Percentiles rank a stretch among this genome's conserved stretches.
phyloP scores from a whole-genome alignment of 73 alveolate species.

The Tetrahymena malaccensis region DNA sequence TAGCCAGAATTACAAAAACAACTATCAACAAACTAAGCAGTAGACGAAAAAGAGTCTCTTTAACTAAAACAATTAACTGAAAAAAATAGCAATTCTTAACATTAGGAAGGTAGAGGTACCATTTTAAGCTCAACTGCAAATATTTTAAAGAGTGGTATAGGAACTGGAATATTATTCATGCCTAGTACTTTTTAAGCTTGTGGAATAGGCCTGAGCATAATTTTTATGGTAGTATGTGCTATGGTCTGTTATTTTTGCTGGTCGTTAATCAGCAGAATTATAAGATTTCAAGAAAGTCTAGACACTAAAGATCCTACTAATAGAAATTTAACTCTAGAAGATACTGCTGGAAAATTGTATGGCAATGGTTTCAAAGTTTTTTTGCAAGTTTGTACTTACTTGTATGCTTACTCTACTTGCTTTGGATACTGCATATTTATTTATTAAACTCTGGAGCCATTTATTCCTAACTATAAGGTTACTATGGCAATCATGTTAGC shows the following conservation, averaged over 20 bases:
- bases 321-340: background rate
- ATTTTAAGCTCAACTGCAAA: background rate
- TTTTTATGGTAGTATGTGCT: background rate
- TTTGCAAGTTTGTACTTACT: background rate
- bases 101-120: background rate
- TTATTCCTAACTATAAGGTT: background rate
- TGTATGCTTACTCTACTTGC: background rate
- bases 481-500: background rate
- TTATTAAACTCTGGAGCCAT: background rate
- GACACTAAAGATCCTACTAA: background rate
- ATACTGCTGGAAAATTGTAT: background rate
- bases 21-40: no score
- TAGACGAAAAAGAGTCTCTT: no score
- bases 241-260: background rate
- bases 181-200: background rate
- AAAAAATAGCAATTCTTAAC: no score
- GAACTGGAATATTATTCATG: background rate
- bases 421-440: background rate
- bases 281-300: background rate
- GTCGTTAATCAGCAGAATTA: background rate
- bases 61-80: no score
- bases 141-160: background rate
- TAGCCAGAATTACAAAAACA: no score
- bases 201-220: background rate
- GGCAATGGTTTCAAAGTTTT: background rate